Percentiles rank a stretch among this genome's conserved stretches.
phyloP scores from a whole-genome alignment of 2,329 filamentous ascomycete genomes.

The Aspergillus tubingensis region DNA sequence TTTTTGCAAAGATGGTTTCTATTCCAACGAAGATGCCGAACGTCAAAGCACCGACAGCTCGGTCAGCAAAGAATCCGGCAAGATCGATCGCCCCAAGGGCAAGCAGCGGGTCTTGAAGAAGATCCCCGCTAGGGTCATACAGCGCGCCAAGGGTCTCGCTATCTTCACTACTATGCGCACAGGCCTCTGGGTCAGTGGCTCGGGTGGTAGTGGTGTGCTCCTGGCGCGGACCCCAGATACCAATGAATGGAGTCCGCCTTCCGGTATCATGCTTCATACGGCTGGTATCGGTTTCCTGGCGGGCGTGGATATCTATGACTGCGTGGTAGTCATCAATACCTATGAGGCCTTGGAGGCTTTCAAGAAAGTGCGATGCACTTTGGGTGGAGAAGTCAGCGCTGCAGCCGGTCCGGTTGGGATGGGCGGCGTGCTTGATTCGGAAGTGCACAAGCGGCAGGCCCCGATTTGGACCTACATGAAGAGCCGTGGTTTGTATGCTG shows the following conservation, averaged over 20 bases:
- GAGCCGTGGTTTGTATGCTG: conserved; percentile 83
- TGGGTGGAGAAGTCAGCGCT: conserved; percentile 79
- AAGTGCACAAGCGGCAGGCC: conserved; percentile 66
- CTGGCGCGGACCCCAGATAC: conserved; percentile 76
- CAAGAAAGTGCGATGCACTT: conserved; percentile 72
- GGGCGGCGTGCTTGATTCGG: conserved; percentile 71
- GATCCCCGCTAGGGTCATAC: conserved; percentile 82
- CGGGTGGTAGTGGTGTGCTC: conserved; percentile 84
- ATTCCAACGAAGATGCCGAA: conserved; percentile 58
- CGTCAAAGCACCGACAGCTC: conserved; percentile 36
- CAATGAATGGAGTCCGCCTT: conserved; percentile 88
- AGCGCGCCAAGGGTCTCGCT: conserved; percentile 84
- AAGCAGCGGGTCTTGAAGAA: conserved; percentile 72
- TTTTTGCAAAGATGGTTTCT: conserved; percentile 82
- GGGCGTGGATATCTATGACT: conserved; percentile 94
- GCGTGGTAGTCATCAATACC: conserved; percentile 88
- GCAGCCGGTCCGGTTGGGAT: conserved; percentile 75
- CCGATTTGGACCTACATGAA: conserved; percentile 87
- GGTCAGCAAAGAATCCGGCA: conserved; percentile 37
- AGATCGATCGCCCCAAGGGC: conserved; percentile 56
- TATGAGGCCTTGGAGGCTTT: conserved; percentile 81
- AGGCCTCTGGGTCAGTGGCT: conserved; percentile 87
- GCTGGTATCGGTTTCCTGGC: conserved; percentile 85
- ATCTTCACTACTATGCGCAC: conserved; percentile 97
- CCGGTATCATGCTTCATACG: conserved; percentile 87